Evolutionary conservation across 2,329 filamentous ascomycete species (phyloP).

Genomic region (Cladobotryum mycophilum): DNA sequence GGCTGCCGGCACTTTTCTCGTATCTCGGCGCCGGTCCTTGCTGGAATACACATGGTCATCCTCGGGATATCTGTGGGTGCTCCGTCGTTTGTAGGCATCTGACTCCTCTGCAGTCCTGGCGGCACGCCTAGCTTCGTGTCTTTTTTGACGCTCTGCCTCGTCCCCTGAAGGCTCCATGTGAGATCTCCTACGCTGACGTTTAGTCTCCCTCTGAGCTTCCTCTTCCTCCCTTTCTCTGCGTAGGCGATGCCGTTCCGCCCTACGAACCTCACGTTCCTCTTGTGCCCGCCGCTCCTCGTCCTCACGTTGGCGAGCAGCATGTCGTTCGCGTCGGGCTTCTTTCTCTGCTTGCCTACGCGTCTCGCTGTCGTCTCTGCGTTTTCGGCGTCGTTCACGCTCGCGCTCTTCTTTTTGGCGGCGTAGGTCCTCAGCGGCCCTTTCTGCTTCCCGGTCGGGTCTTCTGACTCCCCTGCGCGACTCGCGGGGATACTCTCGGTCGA

Average conservation of each 20-base stretch:
- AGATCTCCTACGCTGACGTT: constrained; percentile 44
- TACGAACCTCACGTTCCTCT: constrained; percentile 43
- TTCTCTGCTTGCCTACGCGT: constrained; percentile 48
- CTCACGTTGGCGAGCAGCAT: constrained; percentile 42
- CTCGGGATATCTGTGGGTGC: constrained; percentile 36
- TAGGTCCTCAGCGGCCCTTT: constrained; percentile 41
- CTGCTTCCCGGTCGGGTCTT: constrained; percentile 44
- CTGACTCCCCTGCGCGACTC: constrained; percentile 56
- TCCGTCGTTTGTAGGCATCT: constrained; percentile 25
- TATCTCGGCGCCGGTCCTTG: constrained; percentile 31
- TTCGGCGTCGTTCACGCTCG: constrained; percentile 48
- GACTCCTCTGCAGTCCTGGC: constrained; percentile 36
- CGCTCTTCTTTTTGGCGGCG: constrained; percentile 52
- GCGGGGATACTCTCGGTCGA: constrained; percentile 52
- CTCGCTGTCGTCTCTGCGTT: constrained; percentile 52
- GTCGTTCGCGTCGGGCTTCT: constrained; percentile 51
- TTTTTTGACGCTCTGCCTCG: constrained; percentile 49
- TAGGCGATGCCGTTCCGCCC: constrained; percentile 43
- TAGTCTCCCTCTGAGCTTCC: constrained; percentile 39
- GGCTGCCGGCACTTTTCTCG: constrained; percentile 27
- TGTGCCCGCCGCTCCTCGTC: constrained; percentile 43
- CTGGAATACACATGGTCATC: constrained; percentile 41
- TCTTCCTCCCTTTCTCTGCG: constrained; percentile 43
- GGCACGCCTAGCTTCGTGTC: constrained; percentile 47
- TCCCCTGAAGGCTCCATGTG: constrained; percentile 37